These are phyloP conservation scores for Colletotrichum sp. DNA, from an alignment of 2,329 filamentous ascomycete species.

Conservation along the genomic window DNA sequence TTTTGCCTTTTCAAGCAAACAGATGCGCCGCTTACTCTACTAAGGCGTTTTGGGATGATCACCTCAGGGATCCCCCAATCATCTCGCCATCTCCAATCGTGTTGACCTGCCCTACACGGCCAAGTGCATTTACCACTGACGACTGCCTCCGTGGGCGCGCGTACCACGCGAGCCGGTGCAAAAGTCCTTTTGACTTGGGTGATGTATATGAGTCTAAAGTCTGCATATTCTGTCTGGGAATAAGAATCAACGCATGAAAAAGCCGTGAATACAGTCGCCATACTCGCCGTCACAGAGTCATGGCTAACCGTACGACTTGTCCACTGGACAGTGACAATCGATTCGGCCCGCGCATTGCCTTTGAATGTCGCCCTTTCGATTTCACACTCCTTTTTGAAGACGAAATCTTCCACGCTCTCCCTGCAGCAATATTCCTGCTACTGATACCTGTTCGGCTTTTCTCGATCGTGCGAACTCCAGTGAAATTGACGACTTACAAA, in stretches of 20 bases:
- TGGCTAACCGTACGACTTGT: neutral
- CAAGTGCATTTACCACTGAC: neutral
- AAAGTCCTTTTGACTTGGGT: neutral
- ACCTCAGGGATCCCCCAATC: neutral
- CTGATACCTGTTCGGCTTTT: neutral
- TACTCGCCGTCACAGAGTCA: neutral
- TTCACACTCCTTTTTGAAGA: slow-evolving; percentile 1
- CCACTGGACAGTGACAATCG: neutral
- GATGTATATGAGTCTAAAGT: neutral
- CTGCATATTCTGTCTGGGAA: neutral
- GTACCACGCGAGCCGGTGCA: neutral
- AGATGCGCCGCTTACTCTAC: neutral
- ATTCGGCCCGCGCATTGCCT: neutral
- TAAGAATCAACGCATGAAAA: neutral
- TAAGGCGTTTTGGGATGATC: neutral
- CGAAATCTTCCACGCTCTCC: neutral
- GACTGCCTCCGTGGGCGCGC: neutral
- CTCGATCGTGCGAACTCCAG: neutral
- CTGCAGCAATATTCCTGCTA: neutral
- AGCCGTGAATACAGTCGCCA: neutral
- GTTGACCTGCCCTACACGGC: neutral
- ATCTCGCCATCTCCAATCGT: neutral
- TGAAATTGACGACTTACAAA: neutral
- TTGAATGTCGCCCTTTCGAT: neutral
- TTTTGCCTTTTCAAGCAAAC: neutral